Conservation (phyloP, 805 yeast genomes). For the Ogataea corticis region DNA sequence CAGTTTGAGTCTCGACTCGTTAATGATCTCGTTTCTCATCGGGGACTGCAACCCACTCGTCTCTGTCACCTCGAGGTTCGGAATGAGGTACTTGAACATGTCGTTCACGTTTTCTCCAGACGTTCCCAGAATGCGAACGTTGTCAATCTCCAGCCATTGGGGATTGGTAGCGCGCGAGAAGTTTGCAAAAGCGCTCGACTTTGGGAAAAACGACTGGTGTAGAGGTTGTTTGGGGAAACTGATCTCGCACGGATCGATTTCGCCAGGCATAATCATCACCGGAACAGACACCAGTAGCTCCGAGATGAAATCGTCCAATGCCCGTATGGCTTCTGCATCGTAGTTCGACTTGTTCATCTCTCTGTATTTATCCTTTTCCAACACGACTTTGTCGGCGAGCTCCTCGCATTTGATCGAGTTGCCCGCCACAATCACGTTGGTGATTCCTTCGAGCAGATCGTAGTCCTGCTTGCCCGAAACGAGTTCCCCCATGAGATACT, state of each 20-base stretch:
- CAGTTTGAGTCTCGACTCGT: conserved; percentile 56
- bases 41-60: conserved; percentile 24
- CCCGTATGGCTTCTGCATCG: conserved; percentile 46
- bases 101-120: conserved; percentile 87
- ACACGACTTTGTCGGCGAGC: conserved; percentile 26
- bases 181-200: conserved; percentile 37
- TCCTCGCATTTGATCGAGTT: conserved; percentile 44
- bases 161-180: conserved; percentile 68
- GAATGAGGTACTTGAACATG: conserved; percentile 62
- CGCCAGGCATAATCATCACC: conserved; percentile 82
- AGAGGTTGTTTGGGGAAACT: conserved; percentile 88
- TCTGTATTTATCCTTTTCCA: conserved; percentile 41
- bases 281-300: conserved; percentile 62
- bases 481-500: conserved; percentile 70
- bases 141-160: conserved; percentile 60
- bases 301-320: conserved; percentile 59
- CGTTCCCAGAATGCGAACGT: conserved; percentile 62
- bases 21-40: conserved; percentile 39
- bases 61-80: conserved; percentile 34
- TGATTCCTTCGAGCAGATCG: conserved; percentile 28
- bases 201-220: conserved; percentile 70
- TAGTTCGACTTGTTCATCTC: conserved; percentile 57
- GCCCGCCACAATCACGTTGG: conserved; percentile 71
- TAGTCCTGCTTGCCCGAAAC: conserved; percentile 26
- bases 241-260: conserved; percentile 77